A percentile compares a stretch with the other conserved stretches of the same genome.
Evolutionary conservation across 495 filamentous ascomycete genomes (phyloP).

Genomic region (Penicillium canariense): DNA sequence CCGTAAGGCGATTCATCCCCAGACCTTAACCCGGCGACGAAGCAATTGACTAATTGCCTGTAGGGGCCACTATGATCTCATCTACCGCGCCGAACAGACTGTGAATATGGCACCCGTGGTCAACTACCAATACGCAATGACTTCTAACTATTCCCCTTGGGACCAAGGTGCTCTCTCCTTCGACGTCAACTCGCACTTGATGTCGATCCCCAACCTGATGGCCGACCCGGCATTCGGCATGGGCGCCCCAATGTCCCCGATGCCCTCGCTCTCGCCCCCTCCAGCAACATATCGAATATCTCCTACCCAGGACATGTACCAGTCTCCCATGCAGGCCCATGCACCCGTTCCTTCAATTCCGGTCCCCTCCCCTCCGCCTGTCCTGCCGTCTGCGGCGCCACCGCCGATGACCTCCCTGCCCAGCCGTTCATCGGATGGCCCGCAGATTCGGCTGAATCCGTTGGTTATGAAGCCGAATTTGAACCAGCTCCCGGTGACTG

Average conservation of each 20-base stretch:
- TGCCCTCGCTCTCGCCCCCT: constrained; percentile 44
- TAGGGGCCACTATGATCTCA: constrained; percentile 90
- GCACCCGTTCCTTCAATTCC: constrained; percentile 28
- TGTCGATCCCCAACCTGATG: constrained; percentile 45
- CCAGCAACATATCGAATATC: constrained; percentile 47
- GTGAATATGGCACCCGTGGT: constrained; percentile 48
- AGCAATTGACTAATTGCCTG: constrained; percentile 4
- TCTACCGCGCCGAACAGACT: constrained; percentile 68
- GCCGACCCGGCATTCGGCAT: constrained; percentile 39
- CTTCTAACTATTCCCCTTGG: constrained; percentile 43
- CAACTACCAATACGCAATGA: constrained; percentile 45
- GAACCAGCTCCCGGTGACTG: constrained; percentile 43
- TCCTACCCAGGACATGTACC: constrained; percentile 41
- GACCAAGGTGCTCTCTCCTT: constrained; percentile 47
- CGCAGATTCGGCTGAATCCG: constrained; percentile 48
- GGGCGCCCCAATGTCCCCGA: constrained; percentile 33
- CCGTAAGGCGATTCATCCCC: constrained; percentile 51
- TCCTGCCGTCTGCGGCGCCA: constrained; percentile 33
- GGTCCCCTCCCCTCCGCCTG: constrained; percentile 34
- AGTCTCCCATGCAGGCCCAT: constrained; percentile 35
- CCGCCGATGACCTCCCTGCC: constrained; percentile 39
- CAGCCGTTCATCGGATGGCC: constrained; percentile 39
- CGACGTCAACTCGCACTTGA: constrained; percentile 53
- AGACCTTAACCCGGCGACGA: not conserved
- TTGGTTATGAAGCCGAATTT: constrained; percentile 48